Evolutionary conservation across 352 stramenopile species (phyloP), one percentile per base, ranked within the genome.

Genomic region (Phytophthora pseudosyringae): DNA sequence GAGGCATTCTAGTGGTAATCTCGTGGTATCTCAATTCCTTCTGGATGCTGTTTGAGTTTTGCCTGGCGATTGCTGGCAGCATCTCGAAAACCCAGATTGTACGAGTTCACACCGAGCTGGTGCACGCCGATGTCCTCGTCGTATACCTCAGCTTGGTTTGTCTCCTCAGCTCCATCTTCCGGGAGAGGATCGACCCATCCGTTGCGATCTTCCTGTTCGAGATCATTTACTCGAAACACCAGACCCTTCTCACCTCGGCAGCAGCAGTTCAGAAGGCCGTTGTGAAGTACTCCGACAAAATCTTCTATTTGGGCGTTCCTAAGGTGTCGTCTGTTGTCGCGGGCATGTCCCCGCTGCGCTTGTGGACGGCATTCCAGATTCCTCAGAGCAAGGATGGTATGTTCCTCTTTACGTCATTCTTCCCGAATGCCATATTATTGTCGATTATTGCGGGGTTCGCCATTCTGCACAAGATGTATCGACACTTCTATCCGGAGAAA

Each of bases 41-140:
- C 29, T 84, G 75, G 75, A 64, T 68, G 13, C 25, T 81, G 2
- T 67, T 54, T 26, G 73, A 78, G 61, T 81, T 70, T 36, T 69
- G 54, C 31, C 28, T 81, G 26, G 13, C 46, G 16, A 66, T 52
- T 10, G 60, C 40, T 15, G 58, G 64, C 10, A 29, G 29, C 9
- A 55, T 76, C 25, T 53, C 58, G 0, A 56, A 62, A 16, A 60
- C 72, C 0, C 61, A 71, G 4, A 62, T 62, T 33, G 55, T 76
- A 21, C 25, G 44, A 28, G 60, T 71, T 13, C 71, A 81, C 43
- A 51, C 59, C 4, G 56, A 67, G 10, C 52, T 78, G 9, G 66
- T 81, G 4, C 73, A 70, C 8, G 73, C 70, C 10, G 70, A 81
- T 32, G 32, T 81, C 16, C 49, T 76, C 4, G 67, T 69, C 3